Evolutionary conservation across 441 rosid species (phyloP).

Genomic region (Erodium texanum): DNA sequence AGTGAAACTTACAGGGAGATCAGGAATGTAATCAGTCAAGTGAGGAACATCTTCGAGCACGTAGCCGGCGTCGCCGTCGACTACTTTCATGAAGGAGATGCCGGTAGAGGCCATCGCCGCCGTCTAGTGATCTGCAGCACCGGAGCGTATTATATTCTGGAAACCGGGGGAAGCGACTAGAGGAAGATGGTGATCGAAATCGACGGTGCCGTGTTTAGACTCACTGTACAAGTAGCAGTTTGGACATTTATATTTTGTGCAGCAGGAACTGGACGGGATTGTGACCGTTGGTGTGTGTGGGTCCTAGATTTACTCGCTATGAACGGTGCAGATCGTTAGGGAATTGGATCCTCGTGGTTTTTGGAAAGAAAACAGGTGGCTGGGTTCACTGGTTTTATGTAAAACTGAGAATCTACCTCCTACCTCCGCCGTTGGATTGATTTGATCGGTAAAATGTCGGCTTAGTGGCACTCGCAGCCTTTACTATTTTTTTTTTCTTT

Average conservation of each 20-base stretch:
- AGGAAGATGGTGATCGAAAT: not conserved
- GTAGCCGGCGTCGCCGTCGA: slow-evolving; percentile 43
- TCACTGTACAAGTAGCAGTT: not conserved
- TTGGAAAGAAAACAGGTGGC: too few relatives aligned
- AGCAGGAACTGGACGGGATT: not conserved
- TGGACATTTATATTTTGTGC: not conserved
- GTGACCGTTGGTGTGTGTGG: not conserved
- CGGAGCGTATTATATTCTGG: too few relatives aligned
- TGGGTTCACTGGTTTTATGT: too few relatives aligned
- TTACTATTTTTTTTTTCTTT: too few relatives aligned
- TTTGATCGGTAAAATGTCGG: too few relatives aligned
- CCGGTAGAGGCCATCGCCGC: not conserved
- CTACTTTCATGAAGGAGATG: not conserved
- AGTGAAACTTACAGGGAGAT: slow-evolving; percentile 56
- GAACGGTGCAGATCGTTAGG: not conserved
- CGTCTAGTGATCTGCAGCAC: not conserved
- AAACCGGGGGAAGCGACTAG: not conserved
- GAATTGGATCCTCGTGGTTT: not conserved
- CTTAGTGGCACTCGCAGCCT: too few relatives aligned
- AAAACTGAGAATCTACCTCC: too few relatives aligned
- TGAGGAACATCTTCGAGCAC: slow-evolving; percentile 94
- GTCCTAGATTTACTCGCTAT: not conserved
- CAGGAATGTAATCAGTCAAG: slow-evolving; percentile 60
- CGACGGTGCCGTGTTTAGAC: not conserved
- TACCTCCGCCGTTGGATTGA: too few relatives aligned